Evolutionary conservation across 148 eudicot genomes (phyloP).

Genomic region (Rhododendron vialii): DNA sequence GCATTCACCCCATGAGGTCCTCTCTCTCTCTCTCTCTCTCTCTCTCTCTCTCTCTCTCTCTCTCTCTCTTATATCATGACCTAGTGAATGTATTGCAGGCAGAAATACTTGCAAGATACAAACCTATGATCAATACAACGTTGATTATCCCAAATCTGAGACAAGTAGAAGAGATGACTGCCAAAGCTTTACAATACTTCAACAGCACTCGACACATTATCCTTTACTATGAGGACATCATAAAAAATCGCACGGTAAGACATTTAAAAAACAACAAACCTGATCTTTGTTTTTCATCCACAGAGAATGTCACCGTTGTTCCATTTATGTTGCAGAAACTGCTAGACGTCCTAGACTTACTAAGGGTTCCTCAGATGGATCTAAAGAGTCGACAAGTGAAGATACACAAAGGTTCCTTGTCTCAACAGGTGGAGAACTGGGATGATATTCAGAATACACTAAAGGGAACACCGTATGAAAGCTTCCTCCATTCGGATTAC

Average conservation of each 20-base stretch:
- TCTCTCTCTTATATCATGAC: not conserved
- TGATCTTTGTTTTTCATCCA: not conserved
- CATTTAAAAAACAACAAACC: not conserved
- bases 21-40: slow-evolving; percentile 9
- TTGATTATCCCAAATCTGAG: slow-evolving; percentile 53
- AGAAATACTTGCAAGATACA: slow-evolving; percentile 55
- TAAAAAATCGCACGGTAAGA: slow-evolving; percentile 66
- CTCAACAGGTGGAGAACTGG: slow-evolving; percentile 80
- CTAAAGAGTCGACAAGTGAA: slow-evolving; percentile 75
- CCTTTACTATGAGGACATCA: slow-evolving; percentile 75
- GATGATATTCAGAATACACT: slow-evolving; percentile 58
- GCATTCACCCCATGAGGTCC: slow-evolving; percentile 74
- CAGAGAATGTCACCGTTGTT: not conserved
- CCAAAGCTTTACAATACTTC: slow-evolving; percentile 54
- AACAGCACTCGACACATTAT: slow-evolving; percentile 66
- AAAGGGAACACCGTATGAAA: slow-evolving; percentile 67
- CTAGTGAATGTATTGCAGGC: slow-evolving; percentile 44
- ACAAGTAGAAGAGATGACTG: slow-evolving; percentile 45
- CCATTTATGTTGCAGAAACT: slow-evolving; percentile 35
- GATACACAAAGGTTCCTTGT: slow-evolving; percentile 76
- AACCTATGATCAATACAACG: slow-evolving; percentile 54
- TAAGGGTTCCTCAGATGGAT: slow-evolving; percentile 58
- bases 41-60: slow-evolving; percentile 5
- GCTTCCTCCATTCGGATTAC: slow-evolving; percentile 55
- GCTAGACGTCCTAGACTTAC: slow-evolving; percentile 69